Conservation (phyloP, 192 early-diverging fungal species). For the Backusella liffmaniae region DNA sequence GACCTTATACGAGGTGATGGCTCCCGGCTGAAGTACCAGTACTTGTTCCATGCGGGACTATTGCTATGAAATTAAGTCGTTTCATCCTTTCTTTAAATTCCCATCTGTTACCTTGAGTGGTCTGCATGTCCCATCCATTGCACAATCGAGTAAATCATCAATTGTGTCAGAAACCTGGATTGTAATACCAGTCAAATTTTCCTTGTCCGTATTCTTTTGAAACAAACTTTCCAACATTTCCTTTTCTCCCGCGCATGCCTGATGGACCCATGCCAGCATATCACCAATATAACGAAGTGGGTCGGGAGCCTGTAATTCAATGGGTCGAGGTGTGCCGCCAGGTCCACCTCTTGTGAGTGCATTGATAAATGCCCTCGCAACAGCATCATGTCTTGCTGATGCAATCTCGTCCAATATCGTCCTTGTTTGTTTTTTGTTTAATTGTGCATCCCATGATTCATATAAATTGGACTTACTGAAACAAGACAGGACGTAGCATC, state of each 20-base stretch:
- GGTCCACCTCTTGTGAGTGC: constrained; percentile 77
- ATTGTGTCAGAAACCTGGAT: constrained; percentile 12
- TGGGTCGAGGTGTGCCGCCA: constrained; percentile 77
- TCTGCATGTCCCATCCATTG: constrained; percentile 68
- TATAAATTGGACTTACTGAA: constrained; percentile 52
- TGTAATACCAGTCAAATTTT: neutral
- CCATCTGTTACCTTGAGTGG: constrained; percentile 64
- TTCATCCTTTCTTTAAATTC: neutral
- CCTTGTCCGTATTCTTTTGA: constrained; percentile 16
- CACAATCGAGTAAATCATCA: constrained; percentile 61
- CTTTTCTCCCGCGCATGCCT: constrained; percentile 80
- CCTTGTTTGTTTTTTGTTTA: constrained; percentile 29
- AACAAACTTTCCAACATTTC: constrained; percentile 86
- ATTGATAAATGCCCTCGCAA: constrained; percentile 68
- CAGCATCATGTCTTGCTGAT: constrained; percentile 61
- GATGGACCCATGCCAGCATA: constrained; percentile 97
- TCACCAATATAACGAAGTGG: constrained; percentile 91
- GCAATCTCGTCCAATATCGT: constrained; percentile 73
- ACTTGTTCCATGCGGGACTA: constrained; percentile 78
- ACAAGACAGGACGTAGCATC: constrained; percentile 68
- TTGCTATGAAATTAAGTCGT: neutral
- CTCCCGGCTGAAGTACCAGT: constrained; percentile 60
- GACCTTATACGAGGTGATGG: constrained; percentile 66
- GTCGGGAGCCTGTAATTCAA: constrained; percentile 93
- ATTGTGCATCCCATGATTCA: neutral